phyloP scores from a whole-genome alignment of 2,329 filamentous ascomycete species.

The Aspergillus puulaauensis region DNA sequence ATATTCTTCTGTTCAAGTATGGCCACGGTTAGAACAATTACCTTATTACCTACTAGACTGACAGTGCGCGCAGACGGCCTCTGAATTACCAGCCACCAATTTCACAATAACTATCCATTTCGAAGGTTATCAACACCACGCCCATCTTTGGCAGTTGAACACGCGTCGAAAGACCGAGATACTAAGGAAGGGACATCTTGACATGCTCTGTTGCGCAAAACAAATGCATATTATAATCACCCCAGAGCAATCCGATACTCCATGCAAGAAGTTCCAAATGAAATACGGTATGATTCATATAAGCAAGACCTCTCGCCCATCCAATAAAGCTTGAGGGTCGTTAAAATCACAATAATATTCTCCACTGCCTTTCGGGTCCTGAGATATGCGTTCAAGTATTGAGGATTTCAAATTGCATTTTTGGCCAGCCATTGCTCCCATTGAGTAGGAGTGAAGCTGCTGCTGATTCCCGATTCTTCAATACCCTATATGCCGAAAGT shows the following conservation, averaged over 20 bases:
- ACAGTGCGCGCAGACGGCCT: conserved; percentile 60
- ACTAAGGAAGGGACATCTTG: conserved; percentile 1
- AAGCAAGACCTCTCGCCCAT: conserved; percentile 14
- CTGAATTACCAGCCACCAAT: conserved; percentile 77
- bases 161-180: neutral
- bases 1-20: conserved; percentile 98
- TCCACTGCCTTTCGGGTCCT: conserved; percentile 3
- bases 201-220: conserved; percentile 1
- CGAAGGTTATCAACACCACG: too few species aligned
- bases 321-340: conserved; percentile 13
- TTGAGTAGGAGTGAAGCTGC: conserved; percentile 73
- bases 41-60: conserved; percentile 7
- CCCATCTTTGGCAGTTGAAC: neutral
- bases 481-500: conserved; percentile 52
- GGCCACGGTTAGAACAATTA: conserved; percentile 34
- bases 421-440: conserved; percentile 82
- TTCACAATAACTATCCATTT: conserved; percentile 29
- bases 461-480: conserved; percentile 75
- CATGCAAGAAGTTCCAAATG: conserved; percentile 29
- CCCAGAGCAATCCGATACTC: conserved; percentile 22
- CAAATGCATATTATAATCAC: conserved; percentile 12
- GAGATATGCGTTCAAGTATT: conserved; percentile 1
- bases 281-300: conserved; percentile 26
- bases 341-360: conserved; percentile 10
- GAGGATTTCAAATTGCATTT: conserved; percentile 52